phyloP scores from a whole-genome alignment of 257 asterid species.

The Datura wrightii region DNA sequence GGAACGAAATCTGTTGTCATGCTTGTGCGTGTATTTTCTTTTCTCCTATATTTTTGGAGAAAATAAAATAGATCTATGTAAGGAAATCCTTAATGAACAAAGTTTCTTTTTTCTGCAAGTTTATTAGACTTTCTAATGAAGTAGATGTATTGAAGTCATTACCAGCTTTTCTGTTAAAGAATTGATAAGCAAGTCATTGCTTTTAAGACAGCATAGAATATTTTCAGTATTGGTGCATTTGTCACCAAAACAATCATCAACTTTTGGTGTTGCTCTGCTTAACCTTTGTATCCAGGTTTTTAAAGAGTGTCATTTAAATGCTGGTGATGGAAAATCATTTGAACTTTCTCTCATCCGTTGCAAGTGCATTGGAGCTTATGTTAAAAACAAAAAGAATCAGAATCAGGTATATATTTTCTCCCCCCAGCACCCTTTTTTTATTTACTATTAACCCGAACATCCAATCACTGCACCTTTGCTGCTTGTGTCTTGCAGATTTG shows the following conservation, averaged over 20 bases:
- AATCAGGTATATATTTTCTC: slow-evolving; percentile 63
- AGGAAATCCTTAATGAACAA: neutral
- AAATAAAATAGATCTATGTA: neutral
- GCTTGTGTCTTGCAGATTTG: slow-evolving; percentile 63
- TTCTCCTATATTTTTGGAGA: neutral
- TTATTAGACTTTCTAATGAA: neutral
- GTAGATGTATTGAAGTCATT: neutral
- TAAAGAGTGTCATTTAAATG: slow-evolving; percentile 64
- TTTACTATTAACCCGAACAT: neutral
- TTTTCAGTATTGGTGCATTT: neutral
- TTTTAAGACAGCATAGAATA: neutral
- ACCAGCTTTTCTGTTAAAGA: neutral
- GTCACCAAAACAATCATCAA: neutral
- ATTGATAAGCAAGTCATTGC: neutral
- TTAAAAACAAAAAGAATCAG: slow-evolving; percentile 82
- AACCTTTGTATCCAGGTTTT: slow-evolving; percentile 55
- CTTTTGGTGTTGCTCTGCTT: slow-evolving; percentile 21
- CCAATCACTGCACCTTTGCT: slow-evolving; percentile 29
- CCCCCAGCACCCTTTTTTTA: neutral
- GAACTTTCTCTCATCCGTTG: slow-evolving; percentile 80
- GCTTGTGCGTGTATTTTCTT: neutral
- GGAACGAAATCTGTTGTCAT: neutral
- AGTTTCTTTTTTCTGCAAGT: neutral
- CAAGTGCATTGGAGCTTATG: slow-evolving; percentile 96
- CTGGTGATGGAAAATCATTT: slow-evolving; percentile 61